Percentiles rank a stretch among this genome's conserved stretches.
Conservation (phyloP, 1,139 yeast genomes). For the Yarrowia galli region DNA sequence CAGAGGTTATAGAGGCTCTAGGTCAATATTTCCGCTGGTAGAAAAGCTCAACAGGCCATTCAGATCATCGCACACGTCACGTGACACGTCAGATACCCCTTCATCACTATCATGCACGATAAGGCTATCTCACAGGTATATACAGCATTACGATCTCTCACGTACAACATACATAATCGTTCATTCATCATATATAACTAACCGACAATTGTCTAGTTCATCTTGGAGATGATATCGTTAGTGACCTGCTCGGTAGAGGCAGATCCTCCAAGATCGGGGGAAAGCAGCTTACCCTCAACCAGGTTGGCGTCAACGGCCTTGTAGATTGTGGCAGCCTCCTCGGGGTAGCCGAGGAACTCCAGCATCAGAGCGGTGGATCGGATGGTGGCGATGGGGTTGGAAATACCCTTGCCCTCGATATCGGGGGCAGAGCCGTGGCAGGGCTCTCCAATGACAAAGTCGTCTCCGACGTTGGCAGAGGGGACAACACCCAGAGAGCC, state of each 20-base stretch:
- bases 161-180: neutral
- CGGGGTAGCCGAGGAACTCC: conserved; percentile 91
- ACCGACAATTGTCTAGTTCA: neutral
- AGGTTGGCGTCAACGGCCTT: conserved; percentile 94
- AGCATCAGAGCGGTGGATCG: conserved; percentile 97
- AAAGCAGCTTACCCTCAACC: conserved; percentile 76
- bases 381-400: conserved; percentile 97
- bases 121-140: neutral
- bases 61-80: neutral
- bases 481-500: conserved; percentile 99
- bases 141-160: no score
- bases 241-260: conserved; percentile 86
- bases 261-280: conserved; percentile 95
- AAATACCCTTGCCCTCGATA: conserved; percentile 91
- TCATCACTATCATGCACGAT: neutral
- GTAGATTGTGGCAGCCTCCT: conserved; percentile 91
- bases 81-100: neutral
- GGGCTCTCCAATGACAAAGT: conserved; percentile 97
- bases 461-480: conserved; percentile 95
- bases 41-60: no score
- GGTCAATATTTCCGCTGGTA: no score
- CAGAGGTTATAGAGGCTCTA: no score
- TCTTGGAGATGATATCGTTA: conserved; percentile 67
- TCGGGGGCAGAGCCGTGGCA: conserved; percentile 99
- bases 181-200: conserved; percentile 9